Base-by-base conservation (phyloP, 441 rosid species). In the Gossypium gossypioides region DNA sequence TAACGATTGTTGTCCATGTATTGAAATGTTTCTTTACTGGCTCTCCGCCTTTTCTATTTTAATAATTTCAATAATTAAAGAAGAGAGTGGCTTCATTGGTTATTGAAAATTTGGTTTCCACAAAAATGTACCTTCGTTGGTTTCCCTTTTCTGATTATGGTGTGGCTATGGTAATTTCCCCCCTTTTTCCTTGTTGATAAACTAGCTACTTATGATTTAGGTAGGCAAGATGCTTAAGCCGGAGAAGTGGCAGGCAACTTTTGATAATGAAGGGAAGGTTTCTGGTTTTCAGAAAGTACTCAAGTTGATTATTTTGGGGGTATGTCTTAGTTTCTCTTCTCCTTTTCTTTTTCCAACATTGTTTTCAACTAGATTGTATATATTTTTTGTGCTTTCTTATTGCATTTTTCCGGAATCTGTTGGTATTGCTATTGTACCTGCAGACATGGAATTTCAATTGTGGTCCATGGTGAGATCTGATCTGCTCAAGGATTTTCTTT, bases 141-240 rank as follows among this genome's bases (percentile, higher is more conserved):
- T 22, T 65, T 64, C 15, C 68, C 37, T 5, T n/a, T 42, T 44
- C 55, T 8, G 4, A 13, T 44, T 65, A 6, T 65, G 55, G 19
- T 22, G 21, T 22, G 21, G 16, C 19, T n/a, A 18, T 8, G 52
- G n/a, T 29, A 37, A 6, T 15, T 16, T 6, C 34, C 60, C 18
- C 10, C 66, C 10, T 2, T 12, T 18, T 70, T 34, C 10, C 3
- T 1, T 57, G 21, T 37, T 73, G 56, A 74, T 56, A 63, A 65
- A 63, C 74, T 34, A 18, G 62, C 10, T 76, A 51, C 2, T 73
- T 34, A 76, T 83, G 82, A 42, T 66, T 74, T 86, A 93, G 97
- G 80, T 86, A 64, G 83, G 81, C 79, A 91, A 84, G 87, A 87
- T 88, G 91, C 98, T 91, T 81, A 91, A 91, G 85, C 93, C 90